A percentile compares a stretch with the other conserved stretches of the same genome.
Conservation (phyloP, 495 filamentous ascomycete genomes). For the Beverwykella pulmonaria region DNA sequence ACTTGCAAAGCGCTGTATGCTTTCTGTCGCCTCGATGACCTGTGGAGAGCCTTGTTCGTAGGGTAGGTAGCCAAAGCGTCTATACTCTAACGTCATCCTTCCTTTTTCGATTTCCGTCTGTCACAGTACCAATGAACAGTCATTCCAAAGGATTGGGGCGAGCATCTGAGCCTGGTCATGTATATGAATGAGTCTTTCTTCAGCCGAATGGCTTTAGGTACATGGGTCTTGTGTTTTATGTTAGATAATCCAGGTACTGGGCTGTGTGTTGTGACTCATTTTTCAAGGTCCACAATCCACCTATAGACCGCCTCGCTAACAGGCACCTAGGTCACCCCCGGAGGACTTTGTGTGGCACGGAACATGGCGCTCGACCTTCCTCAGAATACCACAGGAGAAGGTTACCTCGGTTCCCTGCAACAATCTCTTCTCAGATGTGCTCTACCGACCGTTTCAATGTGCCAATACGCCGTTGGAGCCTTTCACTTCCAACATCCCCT, state of each 20-base stretch:
- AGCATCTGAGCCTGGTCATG: too few relatives aligned
- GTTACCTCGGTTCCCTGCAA: slow-evolving; percentile 65
- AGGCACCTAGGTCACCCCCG: slow-evolving; percentile 37
- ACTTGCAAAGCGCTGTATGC: slow-evolving; percentile 91
- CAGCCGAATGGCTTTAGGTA: too few relatives aligned
- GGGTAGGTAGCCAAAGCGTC: slow-evolving; percentile 63
- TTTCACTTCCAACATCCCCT: slow-evolving; percentile 71
- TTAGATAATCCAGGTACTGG: not conserved
- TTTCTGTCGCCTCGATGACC: slow-evolving; percentile 79
- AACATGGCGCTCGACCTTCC: slow-evolving; percentile 81
- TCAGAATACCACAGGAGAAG: slow-evolving; percentile 59
- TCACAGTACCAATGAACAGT: not conserved
- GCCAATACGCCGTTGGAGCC: slow-evolving; percentile 69
- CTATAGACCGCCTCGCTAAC: slow-evolving; percentile 8
- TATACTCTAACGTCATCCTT: not conserved
- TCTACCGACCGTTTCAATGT: slow-evolving; percentile 91
- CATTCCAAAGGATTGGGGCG: not conserved
- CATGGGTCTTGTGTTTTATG: not conserved
- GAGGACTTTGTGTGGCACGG: slow-evolving; percentile 73
- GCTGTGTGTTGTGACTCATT: slow-evolving; percentile 20
- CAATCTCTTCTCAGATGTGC: slow-evolving; percentile 84
- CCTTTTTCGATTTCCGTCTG: not conserved
- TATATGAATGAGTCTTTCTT: slow-evolving; percentile 8
- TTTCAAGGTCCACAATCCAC: not conserved
- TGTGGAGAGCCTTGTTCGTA: slow-evolving; percentile 87